Evolutionary conservation across 2,329 filamentous ascomycete species (phyloP).

Genomic region (Phialophora chinensis): DNA sequence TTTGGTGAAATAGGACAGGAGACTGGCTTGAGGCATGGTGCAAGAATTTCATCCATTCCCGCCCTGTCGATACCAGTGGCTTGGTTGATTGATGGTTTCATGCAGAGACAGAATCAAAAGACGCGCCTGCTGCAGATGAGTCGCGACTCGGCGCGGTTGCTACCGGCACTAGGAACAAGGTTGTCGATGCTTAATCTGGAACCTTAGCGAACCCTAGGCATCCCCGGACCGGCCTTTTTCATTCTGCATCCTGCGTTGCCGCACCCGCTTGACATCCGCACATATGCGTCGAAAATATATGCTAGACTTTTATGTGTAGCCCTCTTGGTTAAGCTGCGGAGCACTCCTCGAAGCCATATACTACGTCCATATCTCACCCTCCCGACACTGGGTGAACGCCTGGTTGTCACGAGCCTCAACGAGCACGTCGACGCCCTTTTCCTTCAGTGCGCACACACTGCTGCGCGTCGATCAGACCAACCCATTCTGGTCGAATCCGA

Average conservation of each 20-base stretch:
- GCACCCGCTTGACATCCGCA: conserved; percentile 5
- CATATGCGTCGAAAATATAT: not conserved
- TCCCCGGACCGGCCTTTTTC: conserved; percentile 20
- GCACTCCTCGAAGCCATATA: not conserved
- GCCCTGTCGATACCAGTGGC: not conserved
- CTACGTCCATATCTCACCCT: not conserved
- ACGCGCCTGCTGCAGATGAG: not conserved
- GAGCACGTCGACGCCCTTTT: not conserved
- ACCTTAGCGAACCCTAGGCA: conserved; percentile 19
- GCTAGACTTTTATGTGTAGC: not conserved
- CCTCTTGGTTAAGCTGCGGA: not conserved
- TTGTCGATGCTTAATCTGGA: conserved; percentile 25
- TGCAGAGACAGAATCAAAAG: not conserved
- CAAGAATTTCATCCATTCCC: not conserved
- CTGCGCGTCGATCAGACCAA: not conserved
- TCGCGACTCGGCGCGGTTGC: conserved; percentile 11
- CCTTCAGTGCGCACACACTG: not conserved
- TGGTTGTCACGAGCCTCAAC: not conserved
- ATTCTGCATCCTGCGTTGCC: conserved; percentile 18
- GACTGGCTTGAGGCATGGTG: conserved; percentile 32
- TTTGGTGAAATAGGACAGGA: conserved; percentile 33
- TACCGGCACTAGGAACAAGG: conserved; percentile 29
- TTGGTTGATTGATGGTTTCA: not conserved
- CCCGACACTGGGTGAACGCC: not conserved
- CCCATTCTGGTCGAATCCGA: not conserved